These are phyloP conservation scores for Citrullus colocynthis DNA, from an alignment of 306 rosid genomes.

Conservation along the genomic window DNA sequence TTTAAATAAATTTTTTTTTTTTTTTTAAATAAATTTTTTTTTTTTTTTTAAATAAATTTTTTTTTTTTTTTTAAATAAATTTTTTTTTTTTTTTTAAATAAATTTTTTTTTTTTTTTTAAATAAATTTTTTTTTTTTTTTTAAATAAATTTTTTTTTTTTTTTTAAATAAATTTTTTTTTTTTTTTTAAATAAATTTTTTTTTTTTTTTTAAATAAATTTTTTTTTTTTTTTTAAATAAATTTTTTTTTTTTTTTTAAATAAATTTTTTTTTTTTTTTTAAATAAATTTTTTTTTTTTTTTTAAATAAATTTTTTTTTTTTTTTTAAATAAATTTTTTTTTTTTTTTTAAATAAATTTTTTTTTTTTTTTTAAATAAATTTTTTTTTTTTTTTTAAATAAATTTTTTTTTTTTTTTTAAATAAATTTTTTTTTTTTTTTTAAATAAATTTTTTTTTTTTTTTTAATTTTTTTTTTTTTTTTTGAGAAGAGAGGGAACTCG, in stretches of 20 bases:
- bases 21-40: neutral
- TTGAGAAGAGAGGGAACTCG: neutral
- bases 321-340: neutral
- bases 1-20: neutral
- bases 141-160: neutral
- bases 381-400: too few species aligned
- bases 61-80: neutral
- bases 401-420: neutral
- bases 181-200: neutral
- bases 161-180: neutral
- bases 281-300: neutral
- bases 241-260: neutral
- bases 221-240: too few species aligned
- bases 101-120: neutral
- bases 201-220: neutral
- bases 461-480: neutral
- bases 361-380: neutral
- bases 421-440: neutral
- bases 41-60: neutral
- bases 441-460: neutral
- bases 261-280: neutral
- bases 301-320: neutral
- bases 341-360: neutral
- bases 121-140: neutral
- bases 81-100: neutral